Conservation (phyloP, 805 yeast species). For the Barnettozyma sucrosica region DNA sequence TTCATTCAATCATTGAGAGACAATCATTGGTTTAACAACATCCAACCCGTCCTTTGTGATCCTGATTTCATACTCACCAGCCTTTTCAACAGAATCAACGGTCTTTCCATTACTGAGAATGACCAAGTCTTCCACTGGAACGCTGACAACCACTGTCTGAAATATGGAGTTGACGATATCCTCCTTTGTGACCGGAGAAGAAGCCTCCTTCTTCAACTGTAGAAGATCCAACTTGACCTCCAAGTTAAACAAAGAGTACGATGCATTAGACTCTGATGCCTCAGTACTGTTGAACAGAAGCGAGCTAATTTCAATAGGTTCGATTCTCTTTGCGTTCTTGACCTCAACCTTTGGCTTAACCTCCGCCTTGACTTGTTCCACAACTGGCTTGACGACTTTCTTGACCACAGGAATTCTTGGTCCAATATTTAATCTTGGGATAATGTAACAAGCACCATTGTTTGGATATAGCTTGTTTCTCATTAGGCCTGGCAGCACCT, state of each 20-base stretch:
- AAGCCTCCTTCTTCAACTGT: conserved; percentile 2
- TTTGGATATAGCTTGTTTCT: conserved; percentile 65
- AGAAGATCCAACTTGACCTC: conserved; percentile 15
- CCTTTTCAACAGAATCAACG: conserved; percentile 11
- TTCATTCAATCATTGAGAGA: conserved; percentile 4
- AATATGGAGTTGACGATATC: conserved; percentile 13
- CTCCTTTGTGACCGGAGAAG: conserved; percentile 9
- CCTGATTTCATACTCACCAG: conserved; percentile 19
- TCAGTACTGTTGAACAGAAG: conserved; percentile 19
- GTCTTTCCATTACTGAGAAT: conserved; percentile 3
- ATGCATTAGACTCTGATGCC: conserved; percentile 3
- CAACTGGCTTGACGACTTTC: conserved; percentile 13
- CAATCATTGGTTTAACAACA: conserved; percentile 16
- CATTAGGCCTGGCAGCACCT: conserved; percentile 78
- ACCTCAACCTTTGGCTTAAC: conserved; percentile 1
- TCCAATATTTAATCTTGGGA: conserved; percentile 21
- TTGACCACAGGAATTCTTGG: conserved; percentile 26
- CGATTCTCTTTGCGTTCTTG: conserved; percentile 6
- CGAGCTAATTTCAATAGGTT: conserved; percentile 18
- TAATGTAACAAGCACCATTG: conserved; percentile 71
- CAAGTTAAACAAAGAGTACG: conserved; percentile 22
- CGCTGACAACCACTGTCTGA: conserved; percentile 10
- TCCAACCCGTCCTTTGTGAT: conserved; percentile 13
- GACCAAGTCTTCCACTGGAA: conserved; percentile 17
- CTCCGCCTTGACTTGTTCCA: conserved; percentile 4